phyloP scores from a whole-genome alignment of 2,329 filamentous ascomycete genomes.

The Fusarium siculi region DNA sequence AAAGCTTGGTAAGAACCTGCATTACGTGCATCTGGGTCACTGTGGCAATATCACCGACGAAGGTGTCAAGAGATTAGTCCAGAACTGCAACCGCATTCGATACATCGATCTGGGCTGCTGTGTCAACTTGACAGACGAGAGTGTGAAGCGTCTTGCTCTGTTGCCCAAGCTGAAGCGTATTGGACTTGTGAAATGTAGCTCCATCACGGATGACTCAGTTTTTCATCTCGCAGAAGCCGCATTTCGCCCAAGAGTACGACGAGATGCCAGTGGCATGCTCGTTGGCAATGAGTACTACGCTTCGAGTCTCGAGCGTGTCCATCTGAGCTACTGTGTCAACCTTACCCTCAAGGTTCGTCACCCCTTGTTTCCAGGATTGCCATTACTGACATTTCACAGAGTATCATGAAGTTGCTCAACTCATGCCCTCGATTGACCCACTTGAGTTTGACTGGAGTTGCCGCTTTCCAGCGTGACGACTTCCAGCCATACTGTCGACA shows the following conservation, averaged over 20 bases:
- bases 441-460: conserved; percentile 91
- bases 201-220: conserved; percentile 91
- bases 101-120: conserved; percentile 99
- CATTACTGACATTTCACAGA: conserved; percentile 62
- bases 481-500: conserved; percentile 86
- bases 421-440: conserved; percentile 93
- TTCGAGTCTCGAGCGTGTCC: conserved; percentile 86
- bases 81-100: conserved; percentile 88
- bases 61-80: conserved; percentile 85
- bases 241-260: conserved; percentile 60
- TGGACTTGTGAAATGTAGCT: conserved; percentile 91
- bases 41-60: conserved; percentile 91
- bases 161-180: conserved; percentile 95
- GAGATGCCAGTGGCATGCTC: conserved; percentile 59
- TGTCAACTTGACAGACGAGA: conserved; percentile 84
- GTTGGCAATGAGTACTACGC: conserved; percentile 64
- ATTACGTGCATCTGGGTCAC: conserved; percentile 96
- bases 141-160: conserved; percentile 83
- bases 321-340: conserved; percentile 93
- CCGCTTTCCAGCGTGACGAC: conserved; percentile 87
- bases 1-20: conserved; percentile 91
- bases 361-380: neutral
- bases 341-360: conserved; percentile 79
- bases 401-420: conserved; percentile 89
- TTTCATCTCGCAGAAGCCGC: conserved; percentile 81